Conservation (phyloP, 192 early-diverging fungal species). For the Coemansia sp. region DNA sequence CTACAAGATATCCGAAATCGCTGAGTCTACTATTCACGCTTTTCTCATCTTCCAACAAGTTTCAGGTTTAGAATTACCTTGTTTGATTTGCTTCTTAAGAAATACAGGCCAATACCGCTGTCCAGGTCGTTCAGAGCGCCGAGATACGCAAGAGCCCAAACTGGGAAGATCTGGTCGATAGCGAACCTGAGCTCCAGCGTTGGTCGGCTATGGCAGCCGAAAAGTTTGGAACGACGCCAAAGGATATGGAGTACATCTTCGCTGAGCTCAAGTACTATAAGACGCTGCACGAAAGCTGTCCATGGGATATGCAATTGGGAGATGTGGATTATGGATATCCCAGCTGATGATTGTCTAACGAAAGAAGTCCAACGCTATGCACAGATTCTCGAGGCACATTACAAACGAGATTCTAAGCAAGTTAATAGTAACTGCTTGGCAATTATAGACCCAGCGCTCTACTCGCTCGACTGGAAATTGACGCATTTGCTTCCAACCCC, state of each 20-base stretch:
- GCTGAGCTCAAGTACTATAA: background rate
- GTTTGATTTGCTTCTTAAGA: background rate
- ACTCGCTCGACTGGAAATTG: background rate
- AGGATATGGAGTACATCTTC: background rate
- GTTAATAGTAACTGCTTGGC: background rate
- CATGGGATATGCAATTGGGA: background rate
- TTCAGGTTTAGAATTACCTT: no score
- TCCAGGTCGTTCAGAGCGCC: background rate
- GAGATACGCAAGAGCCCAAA: background rate
- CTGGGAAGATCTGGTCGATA: background rate
- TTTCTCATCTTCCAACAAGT: no score
- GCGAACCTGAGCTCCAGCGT: background rate
- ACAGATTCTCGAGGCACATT: background rate
- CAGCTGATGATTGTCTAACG: background rate
- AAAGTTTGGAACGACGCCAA: background rate
- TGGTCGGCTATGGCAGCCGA: background rate
- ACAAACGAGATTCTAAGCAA: background rate
- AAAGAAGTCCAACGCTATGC: background rate
- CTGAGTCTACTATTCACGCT: no score
- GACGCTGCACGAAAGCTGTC: background rate
- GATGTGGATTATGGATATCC: slow-evolving; percentile 5
- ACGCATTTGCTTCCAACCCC: slow-evolving; percentile 6
- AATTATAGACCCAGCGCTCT: background rate
- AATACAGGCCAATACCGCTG: background rate
- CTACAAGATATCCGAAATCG: no score